Evolutionary conservation across 129 eudicot genomes (phyloP).

Genomic region (Scalesia atractyloides): DNA sequence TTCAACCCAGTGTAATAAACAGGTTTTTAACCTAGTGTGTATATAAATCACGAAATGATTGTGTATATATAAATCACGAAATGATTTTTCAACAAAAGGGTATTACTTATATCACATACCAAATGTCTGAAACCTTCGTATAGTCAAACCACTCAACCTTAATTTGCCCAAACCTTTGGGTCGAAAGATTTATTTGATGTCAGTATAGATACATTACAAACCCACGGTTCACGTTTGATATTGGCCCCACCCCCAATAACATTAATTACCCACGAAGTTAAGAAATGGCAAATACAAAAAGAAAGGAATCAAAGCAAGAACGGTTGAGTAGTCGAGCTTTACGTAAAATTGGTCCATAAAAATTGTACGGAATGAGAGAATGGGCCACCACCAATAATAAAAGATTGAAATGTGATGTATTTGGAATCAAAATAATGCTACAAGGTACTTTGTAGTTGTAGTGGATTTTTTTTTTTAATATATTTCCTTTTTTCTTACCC

Average conservation of each 20-base stretch:
- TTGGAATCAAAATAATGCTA: conserved; percentile 45
- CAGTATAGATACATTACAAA: conserved; percentile 8
- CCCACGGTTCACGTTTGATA: background rate
- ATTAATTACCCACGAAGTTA: conserved; percentile 1
- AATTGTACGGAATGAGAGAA: conserved; percentile 32
- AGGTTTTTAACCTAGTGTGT: background rate
- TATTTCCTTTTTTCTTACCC: conserved; percentile 14
- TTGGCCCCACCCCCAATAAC: conserved; percentile 20
- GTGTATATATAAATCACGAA: conserved; percentile 19
- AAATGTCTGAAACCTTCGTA: conserved; percentile 22
- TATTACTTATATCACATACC: conserved; percentile 8
- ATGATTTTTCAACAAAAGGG: conserved; percentile 29
- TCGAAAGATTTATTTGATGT: conserved; percentile 19
- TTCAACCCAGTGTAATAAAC: too few species aligned
- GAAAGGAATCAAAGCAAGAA: conserved; percentile 34
- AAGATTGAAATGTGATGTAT: conserved; percentile 46
- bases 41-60: conserved; percentile 25
- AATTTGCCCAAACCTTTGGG: conserved; percentile 35
- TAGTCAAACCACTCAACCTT: conserved; percentile 33
- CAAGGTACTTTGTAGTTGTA: conserved; percentile 27
- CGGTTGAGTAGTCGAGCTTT: conserved; percentile 38
- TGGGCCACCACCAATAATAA: conserved; percentile 45
- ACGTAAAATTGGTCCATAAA: conserved; percentile 38
- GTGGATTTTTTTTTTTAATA: conserved; percentile 6
- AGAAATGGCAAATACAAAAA: conserved; percentile 38